These are phyloP conservation scores for Aaosphaeria pasadenensis DNA, from an alignment of 2,329 filamentous ascomycete genomes.

Conservation along the genomic window DNA sequence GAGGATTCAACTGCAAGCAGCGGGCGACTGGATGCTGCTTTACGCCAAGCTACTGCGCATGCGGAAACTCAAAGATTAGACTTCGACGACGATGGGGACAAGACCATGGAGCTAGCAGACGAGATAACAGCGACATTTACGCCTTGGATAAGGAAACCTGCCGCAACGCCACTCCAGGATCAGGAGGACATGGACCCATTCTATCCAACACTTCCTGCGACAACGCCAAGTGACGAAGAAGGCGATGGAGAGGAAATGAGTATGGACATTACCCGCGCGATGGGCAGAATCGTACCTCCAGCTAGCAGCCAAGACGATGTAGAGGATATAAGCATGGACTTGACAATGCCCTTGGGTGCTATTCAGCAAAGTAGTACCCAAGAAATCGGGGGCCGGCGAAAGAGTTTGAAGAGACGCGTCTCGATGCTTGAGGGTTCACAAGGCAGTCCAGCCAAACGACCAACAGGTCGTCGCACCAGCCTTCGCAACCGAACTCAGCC, in stretches of 20 bases:
- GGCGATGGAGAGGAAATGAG: constrained; percentile 69
- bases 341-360: constrained; percentile 54
- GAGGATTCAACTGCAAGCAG: constrained; percentile 63
- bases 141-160: constrained; percentile 65
- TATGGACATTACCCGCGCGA: constrained; percentile 86
- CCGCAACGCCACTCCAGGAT: constrained; percentile 34
- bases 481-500: constrained; percentile 37
- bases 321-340: constrained; percentile 54
- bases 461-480: constrained; percentile 32
- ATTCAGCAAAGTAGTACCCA: constrained; percentile 38
- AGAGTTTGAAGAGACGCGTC: constrained; percentile 44
- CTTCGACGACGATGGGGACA: constrained; percentile 53
- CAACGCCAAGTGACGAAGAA: constrained; percentile 31
- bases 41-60: constrained; percentile 70
- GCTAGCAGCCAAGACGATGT: constrained; percentile 33
- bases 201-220: constrained; percentile 41
- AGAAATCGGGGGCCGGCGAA: constrained; percentile 24
- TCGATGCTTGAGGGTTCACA: constrained; percentile 37
- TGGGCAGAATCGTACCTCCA: constrained; percentile 71
- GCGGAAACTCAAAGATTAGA: constrained; percentile 71
- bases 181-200: constrained; percentile 53
- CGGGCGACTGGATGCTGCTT: constrained; percentile 70
- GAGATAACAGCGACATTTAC: constrained; percentile 72
- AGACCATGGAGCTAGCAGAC: constrained; percentile 56
- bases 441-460: constrained; percentile 36